Percentiles rank a stretch among this genome's conserved stretches.
These are phyloP conservation scores for Penicillium ochrochloron DNA, from an alignment of 495 filamentous ascomycete genomes.

Conservation along the genomic window DNA sequence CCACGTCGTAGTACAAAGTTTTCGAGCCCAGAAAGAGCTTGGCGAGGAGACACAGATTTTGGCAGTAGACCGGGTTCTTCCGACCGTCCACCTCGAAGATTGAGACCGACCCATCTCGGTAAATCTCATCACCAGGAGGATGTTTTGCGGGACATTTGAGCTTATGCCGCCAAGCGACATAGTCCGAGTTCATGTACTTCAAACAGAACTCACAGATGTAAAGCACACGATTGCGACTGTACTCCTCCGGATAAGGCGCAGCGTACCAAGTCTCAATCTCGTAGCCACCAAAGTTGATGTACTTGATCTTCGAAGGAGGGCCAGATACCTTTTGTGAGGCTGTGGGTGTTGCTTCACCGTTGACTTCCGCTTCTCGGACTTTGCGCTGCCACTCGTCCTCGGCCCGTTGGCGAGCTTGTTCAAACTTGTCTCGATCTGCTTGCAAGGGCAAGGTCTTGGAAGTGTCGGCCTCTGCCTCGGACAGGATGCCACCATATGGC, in stretches of 20 bases:
- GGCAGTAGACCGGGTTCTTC: constrained; percentile 96
- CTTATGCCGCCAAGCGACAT: constrained; percentile 96
- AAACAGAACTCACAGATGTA: constrained; percentile 99
- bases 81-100: constrained; percentile 97
- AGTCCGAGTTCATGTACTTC: constrained; percentile 99
- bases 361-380: constrained; percentile 50
- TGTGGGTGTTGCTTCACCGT: constrained; percentile 52
- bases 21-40: constrained; percentile 97
- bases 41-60: constrained; percentile 93
- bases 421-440: constrained; percentile 81
- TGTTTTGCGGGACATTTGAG: constrained; percentile 97
- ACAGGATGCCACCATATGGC: constrained; percentile 93
- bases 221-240: constrained; percentile 90
- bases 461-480: constrained; percentile 88
- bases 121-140: constrained; percentile 96
- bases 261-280: constrained; percentile 99
- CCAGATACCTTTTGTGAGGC: constrained; percentile 74
- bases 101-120: constrained; percentile 89
- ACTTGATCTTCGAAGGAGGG: constrained; percentile 94
- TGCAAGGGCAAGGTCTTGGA: constrained; percentile 80
- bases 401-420: constrained; percentile 82
- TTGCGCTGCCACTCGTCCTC: constrained; percentile 88
- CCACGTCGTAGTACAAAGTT: constrained; percentile 97
- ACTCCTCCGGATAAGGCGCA: constrained; percentile 98
- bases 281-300: constrained; percentile 95